These are phyloP conservation scores for Exophiala phaeomuriformis DNA, from an alignment of 2,329 filamentous ascomycete genomes.

Conservation along the genomic window DNA sequence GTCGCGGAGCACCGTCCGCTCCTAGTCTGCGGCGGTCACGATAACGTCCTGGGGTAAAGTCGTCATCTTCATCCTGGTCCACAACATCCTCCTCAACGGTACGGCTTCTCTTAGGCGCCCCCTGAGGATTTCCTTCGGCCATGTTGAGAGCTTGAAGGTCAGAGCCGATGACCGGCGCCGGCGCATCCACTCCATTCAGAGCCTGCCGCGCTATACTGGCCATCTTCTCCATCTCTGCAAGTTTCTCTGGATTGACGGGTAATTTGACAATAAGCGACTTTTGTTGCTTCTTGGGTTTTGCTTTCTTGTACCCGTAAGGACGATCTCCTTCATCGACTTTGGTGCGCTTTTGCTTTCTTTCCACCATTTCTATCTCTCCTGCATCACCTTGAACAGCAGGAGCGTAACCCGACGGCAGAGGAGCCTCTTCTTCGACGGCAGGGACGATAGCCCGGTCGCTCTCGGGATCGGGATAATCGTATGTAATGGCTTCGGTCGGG, in stretches of 20 bases:
- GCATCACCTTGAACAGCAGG: slow-evolving; percentile 12
- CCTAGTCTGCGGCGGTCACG: slow-evolving; percentile 22
- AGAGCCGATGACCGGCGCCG: slow-evolving; percentile 25
- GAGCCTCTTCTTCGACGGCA: slow-evolving; percentile 15
- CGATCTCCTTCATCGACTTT: slow-evolving; percentile 25
- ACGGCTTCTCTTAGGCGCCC: slow-evolving; percentile 18
- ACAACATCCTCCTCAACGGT: slow-evolving; percentile 15
- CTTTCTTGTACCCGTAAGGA: slow-evolving; percentile 17
- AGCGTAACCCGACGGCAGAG: slow-evolving; percentile 8
- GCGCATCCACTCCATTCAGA: slow-evolving; percentile 15
- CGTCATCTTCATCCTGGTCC: slow-evolving; percentile 29
- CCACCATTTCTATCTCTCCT: slow-evolving; percentile 23
- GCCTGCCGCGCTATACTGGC: slow-evolving; percentile 15
- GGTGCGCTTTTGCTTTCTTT: slow-evolving; percentile 27
- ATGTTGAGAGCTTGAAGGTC: slow-evolving; percentile 28
- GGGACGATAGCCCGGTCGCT: slow-evolving; percentile 4
- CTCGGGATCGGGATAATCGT: slow-evolving; percentile 31
- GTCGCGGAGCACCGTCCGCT: slow-evolving; percentile 12
- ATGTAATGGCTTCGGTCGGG: slow-evolving; percentile 32
- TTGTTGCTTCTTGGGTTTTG: slow-evolving; percentile 10
- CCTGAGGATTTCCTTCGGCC: slow-evolving; percentile 25
- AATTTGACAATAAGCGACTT: slow-evolving; percentile 28
- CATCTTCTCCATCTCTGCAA: slow-evolving; percentile 21
- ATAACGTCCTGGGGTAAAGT: slow-evolving; percentile 24
- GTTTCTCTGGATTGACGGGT: slow-evolving; percentile 21